Evolutionary conservation across 495 filamentous ascomycete genomes (phyloP).

Genomic region (Tuber borchii): DNA sequence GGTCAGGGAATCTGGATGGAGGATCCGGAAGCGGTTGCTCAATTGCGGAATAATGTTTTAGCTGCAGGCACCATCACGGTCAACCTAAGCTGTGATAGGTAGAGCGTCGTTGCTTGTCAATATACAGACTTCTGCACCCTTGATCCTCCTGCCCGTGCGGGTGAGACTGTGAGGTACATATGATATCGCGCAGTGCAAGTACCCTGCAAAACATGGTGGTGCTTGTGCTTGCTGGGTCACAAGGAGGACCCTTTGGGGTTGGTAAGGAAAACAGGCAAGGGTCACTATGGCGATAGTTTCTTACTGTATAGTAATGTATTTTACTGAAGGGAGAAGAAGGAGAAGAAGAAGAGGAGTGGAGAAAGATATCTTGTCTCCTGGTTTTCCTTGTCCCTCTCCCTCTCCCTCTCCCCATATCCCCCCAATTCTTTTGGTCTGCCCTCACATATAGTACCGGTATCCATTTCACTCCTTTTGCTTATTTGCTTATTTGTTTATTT

Average conservation of each 20-base stretch:
- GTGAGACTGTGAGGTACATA: not conserved
- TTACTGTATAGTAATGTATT: not conserved
- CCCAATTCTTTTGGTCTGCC: no score
- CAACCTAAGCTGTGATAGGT: not conserved
- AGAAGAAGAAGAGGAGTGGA: not conserved
- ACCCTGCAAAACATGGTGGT: no score
- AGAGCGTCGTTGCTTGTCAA: not conserved
- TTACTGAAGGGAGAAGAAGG: not conserved
- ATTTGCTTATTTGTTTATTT: constrained; percentile 20
- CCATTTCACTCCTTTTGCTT: constrained; percentile 25
- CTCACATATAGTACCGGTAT: not conserved
- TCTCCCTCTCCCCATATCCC: constrained; percentile 16
- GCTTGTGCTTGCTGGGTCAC: not conserved
- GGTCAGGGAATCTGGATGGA: not conserved
- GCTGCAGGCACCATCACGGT: not conserved
- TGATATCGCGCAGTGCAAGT: not conserved
- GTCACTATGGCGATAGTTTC: not conserved
- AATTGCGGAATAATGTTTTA: constrained; percentile 2
- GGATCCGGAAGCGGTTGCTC: not conserved
- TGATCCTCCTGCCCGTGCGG: not conserved
- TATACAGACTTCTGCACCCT: not conserved
- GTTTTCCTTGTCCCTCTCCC: constrained; percentile 22
- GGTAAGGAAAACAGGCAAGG: not conserved
- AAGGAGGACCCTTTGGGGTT: not conserved
- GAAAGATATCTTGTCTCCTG: constrained; percentile 8